Evolutionary conservation across 2,329 filamentous ascomycete genomes (phyloP).

Genomic region (Clarireedia hainanense): DNA sequence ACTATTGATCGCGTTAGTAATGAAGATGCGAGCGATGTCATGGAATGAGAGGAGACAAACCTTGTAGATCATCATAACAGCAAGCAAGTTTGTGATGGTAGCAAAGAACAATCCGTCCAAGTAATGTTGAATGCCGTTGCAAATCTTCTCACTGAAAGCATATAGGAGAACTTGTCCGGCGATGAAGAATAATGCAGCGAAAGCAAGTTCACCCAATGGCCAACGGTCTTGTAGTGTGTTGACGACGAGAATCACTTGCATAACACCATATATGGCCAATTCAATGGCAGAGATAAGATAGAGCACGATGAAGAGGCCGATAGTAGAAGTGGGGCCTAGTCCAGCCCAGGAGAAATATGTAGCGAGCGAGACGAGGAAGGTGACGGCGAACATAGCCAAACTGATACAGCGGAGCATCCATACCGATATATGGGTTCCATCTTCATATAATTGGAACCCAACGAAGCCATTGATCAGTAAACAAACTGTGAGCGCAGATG

Average conservation of each 20-base stretch:
- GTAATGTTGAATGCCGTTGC: conserved; percentile 79
- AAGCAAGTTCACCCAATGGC: conserved; percentile 86
- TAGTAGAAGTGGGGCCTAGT: conserved; percentile 73
- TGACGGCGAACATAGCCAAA: conserved; percentile 73
- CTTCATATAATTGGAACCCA: conserved; percentile 96
- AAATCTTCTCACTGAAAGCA: conserved; percentile 79
- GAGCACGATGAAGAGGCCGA: conserved; percentile 83
- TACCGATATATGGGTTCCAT: conserved; percentile 85
- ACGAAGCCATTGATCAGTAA: conserved; percentile 96
- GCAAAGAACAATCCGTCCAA: conserved; percentile 91
- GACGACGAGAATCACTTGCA: conserved; percentile 82
- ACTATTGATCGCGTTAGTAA: conserved; percentile 43
- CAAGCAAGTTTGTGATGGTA: conserved; percentile 85
- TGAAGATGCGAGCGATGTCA: background rate
- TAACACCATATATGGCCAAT: conserved; percentile 73
- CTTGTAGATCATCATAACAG: conserved; percentile 99
- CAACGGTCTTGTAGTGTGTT: conserved; percentile 91
- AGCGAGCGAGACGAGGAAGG: conserved; percentile 77
- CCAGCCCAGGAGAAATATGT: conserved; percentile 93
- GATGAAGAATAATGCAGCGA: conserved; percentile 86
- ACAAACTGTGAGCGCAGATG: conserved; percentile 79
- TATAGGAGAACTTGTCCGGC: conserved; percentile 90
- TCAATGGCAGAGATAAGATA: conserved; percentile 88
- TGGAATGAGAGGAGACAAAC: conserved; percentile 35
- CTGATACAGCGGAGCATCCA: conserved; percentile 84